Evolutionary conservation across 2,329 filamentous ascomycete species (phyloP).

Genomic region (Fusarium mangiferae): DNA sequence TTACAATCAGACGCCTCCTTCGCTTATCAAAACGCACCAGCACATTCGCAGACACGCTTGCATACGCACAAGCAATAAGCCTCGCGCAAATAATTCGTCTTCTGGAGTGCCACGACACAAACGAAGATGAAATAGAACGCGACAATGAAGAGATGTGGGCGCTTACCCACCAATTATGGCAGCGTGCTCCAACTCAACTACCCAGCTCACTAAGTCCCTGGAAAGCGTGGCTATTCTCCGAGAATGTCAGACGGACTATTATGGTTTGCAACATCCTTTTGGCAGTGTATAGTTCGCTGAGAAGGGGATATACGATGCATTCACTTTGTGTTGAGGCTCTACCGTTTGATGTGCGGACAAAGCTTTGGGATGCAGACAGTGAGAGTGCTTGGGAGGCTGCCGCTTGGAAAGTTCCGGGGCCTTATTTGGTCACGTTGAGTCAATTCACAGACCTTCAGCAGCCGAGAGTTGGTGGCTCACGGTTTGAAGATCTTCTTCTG

Average conservation of each 20-base stretch:
- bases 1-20: neutral
- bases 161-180: neutral
- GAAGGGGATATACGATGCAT: conserved; percentile 4
- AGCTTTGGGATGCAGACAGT: neutral
- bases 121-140: neutral
- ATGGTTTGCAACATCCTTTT: conserved; percentile 10
- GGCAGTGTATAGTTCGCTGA: neutral
- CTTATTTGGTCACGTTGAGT: neutral
- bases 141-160: conserved; percentile 8
- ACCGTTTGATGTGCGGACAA: conserved; percentile 1
- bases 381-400: neutral
- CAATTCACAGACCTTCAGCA: neutral
- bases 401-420: rapidly evolving
- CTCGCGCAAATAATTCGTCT: conserved; percentile 1
- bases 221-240: conserved; percentile 13
- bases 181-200: neutral
- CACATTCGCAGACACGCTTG: neutral
- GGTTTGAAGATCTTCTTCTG: conserved; percentile 2
- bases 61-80: neutral
- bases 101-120: neutral
- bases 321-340: conserved; percentile 5
- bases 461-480: rapidly evolving
- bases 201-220: neutral
- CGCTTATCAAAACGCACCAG: neutral
- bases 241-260: conserved; percentile 1